Evolutionary conservation across 2,329 filamentous ascomycete genomes (phyloP), one percentile per base, ranked within the genome.

Genomic region (Sporothrix protearum): DNA sequence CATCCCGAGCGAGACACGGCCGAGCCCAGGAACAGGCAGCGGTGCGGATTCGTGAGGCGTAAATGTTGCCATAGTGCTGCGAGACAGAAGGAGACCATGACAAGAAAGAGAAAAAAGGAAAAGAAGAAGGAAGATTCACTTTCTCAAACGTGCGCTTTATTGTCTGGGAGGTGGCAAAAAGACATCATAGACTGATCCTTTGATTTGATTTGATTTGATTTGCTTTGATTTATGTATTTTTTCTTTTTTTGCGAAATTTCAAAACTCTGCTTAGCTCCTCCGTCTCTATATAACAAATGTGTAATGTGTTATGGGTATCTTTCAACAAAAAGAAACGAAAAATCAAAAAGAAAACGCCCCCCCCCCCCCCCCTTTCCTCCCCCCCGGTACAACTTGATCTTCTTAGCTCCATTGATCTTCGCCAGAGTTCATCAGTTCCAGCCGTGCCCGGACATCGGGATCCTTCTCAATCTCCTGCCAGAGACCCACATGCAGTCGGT

Each of bases 381-480:
- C n/a, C n/a, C n/a, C n/a, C n/a, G n/a, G n/a, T n/a, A 3, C 22
- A 25, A 19, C 25, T 19, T 33, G 3, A 59, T 30, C 2, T 73
- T 47, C 49, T 71, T 10, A 74, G 75, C 47, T 66, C 30, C 45
- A 39, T 25, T 22, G 63, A 72, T 75, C 28, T 75, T n/a, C 70
- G 69, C 81, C 79, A 19, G 78, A 76, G 53, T 81, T 81, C 74
- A 86, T 80, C 73, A 77, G 77, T 68, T 77, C 79, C 55, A 88
- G 75, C 42, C 81, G 79, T 73, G 81, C 80, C 57, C 77, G 78
- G 8, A 87, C 80, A 0, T 74, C 78, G 1, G 83, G 81, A 64
- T 88, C 84, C 76, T 84, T 82, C 78, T 88, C 86, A 73, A 88
- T 77, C 77, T 88, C 86, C 77, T 88, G 86, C 86, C 86, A 88